These are phyloP conservation scores for Backusella liffmaniae DNA, from an alignment of 192 early-diverging fungal genomes.

Conservation along the genomic window DNA sequence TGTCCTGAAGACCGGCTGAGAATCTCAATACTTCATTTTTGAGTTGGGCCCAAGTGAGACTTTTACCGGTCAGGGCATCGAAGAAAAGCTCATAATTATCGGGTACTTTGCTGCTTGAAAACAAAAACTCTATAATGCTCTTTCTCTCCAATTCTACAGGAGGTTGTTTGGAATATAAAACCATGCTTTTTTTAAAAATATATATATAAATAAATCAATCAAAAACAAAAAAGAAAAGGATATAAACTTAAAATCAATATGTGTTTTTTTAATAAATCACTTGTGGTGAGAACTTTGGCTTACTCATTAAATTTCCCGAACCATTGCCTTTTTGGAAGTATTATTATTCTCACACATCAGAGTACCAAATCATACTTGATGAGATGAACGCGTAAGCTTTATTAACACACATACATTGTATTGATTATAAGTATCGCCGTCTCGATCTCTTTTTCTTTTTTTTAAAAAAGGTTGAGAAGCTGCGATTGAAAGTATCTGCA, in stretches of 20 bases:
- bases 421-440: too few species aligned
- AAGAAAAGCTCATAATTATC: conserved; percentile 2
- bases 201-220: background rate
- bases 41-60: conserved; percentile 38
- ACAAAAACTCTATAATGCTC: background rate
- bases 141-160: background rate
- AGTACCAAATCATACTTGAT: background rate
- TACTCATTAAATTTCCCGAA: background rate
- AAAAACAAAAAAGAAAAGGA: background rate
- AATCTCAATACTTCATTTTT: conserved; percentile 27
- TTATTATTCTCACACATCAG: background rate
- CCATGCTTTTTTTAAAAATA: background rate
- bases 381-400: background rate
- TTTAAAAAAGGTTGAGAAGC: too few species aligned
- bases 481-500: too few species aligned
- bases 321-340: background rate
- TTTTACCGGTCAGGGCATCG: conserved; percentile 38
- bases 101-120: background rate
- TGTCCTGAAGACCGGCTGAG: conserved; percentile 48
- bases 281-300: conserved; percentile 1
- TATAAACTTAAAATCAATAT: background rate
- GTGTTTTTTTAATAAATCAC: background rate
- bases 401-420: too few species aligned
- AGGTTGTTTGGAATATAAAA: background rate
- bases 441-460: too few species aligned